Base-by-base conservation (phyloP, 768 basidiomycete genomes). In the Neoboletus magnificus region DNA sequence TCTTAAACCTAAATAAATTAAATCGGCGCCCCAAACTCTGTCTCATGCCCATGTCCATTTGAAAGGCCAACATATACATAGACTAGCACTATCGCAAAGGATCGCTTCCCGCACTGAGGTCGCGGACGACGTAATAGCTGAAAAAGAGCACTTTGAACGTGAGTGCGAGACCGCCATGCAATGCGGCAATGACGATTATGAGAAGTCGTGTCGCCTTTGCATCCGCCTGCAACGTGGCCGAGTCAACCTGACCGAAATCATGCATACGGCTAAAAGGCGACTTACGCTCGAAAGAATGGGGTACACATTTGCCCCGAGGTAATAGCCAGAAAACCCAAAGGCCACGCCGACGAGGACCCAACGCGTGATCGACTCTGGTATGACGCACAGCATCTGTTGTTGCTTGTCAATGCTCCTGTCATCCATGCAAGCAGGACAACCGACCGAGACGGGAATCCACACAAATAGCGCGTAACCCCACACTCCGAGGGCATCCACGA, bases 401-500 rank as follows among this genome's bases (percentile, higher is more conserved):
- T n/a, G 18, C n/a, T 27, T 11, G 54, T 61, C 12, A 58, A 52
- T 18, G 18, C 42, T 15, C 22, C 29, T 29, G 11, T 1, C 32
- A 43, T 8, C 2, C 29, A 27, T 4, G 9, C 44, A 52, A 25
- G 30, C 15, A 41, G 30, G 36, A 57, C 23, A 46, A 75, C 87
- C 57, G 54, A 92, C 90, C 37, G 93, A 82, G 40, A 91, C 86
- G 11, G 92, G 89, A 57, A 94, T 91, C 93, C 92, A 93, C 3
- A 90, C 82, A 57, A 93, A 92, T 65, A 87, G 82, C 11, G 77
- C 83, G 66, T 93, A 92, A 0, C 89, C 89, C 87, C 89, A 92
- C 11, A 91, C 71, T 13, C 87, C 80, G 22, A 92, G 71, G 0
- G 89, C 88, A 68, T 98, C 94, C 5, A 90, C 82, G 3, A 96